phyloP scores from a whole-genome alignment of 352 stramenopile species.

The Peronospora farinosa region DNA sequence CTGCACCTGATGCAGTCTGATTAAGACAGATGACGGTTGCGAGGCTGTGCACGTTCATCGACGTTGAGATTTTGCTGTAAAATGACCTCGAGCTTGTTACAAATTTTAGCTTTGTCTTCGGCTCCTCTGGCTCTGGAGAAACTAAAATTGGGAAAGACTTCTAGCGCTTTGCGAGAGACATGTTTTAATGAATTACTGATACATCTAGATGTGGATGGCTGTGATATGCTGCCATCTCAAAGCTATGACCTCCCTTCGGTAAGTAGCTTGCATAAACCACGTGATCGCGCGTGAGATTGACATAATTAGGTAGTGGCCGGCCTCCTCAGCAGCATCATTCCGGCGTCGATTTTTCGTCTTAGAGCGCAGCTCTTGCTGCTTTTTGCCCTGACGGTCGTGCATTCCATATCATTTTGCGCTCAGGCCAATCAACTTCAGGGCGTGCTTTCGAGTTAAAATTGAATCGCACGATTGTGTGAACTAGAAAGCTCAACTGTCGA shows the following conservation, averaged over 20 bases:
- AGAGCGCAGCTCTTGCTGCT: conserved; percentile 1
- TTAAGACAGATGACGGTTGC: conserved; percentile 4
- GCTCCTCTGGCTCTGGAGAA: conserved; percentile 42
- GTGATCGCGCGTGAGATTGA: conserved; percentile 35
- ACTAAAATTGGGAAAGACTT: conserved; percentile 2
- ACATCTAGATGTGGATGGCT: too few species aligned
- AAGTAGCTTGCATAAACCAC: conserved; percentile 40
- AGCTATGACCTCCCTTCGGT: conserved; percentile 22
- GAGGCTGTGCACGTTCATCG: too few species aligned
- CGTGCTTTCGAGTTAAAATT: background rate
- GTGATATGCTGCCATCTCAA: too few species aligned
- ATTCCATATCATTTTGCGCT: background rate
- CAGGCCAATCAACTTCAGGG: background rate
- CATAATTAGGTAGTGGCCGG: conserved; percentile 24
- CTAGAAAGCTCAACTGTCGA: background rate
- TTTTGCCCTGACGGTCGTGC: background rate
- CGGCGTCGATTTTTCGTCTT: background rate
- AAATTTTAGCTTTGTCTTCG: conserved; percentile 47
- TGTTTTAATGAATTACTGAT: conserved; percentile 26
- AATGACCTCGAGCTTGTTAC: conserved; percentile 22
- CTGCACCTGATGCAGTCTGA: conserved; percentile 34
- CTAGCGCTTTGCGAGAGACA: conserved; percentile 24
- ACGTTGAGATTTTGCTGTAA: too few species aligned
- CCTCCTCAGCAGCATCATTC: background rate
- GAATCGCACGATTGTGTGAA: background rate